Percentiles rank a stretch among this genome's conserved stretches.
Evolutionary conservation across 805 yeast species (phyloP).

Genomic region (Candida ponderosae): DNA sequence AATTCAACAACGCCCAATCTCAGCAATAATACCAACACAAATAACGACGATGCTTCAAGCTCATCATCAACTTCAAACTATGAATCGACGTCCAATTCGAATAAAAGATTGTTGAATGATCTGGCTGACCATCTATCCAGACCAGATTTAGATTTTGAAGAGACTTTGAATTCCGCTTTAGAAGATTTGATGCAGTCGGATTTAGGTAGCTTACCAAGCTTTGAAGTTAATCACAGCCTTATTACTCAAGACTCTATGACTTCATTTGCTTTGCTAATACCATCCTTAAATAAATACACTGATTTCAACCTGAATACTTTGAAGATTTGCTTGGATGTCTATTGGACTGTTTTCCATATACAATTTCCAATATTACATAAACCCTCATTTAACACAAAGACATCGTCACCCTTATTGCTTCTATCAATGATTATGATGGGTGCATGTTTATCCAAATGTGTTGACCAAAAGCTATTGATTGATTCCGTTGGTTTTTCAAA

Average conservation of each 20-base stretch:
- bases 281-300: slow-evolving; percentile 9
- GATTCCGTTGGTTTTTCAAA: slow-evolving; percentile 7
- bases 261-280: slow-evolving; percentile 6
- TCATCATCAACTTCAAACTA: too few species aligned
- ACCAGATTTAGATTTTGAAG: slow-evolving; percentile 16
- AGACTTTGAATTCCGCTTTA: slow-evolving; percentile 13
- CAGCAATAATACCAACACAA: too few species aligned
- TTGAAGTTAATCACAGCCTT: slow-evolving; percentile 1
- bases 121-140: slow-evolving; percentile 7
- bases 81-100: too few species aligned
- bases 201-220: slow-evolving; percentile 3
- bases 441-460: slow-evolving; percentile 31
- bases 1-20: too few species aligned
- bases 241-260: slow-evolving; percentile 2
- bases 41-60: too few species aligned
- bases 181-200: slow-evolving; percentile 3
- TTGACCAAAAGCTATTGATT: slow-evolving; percentile 9
- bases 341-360: slow-evolving; percentile 51
- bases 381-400: slow-evolving; percentile 37
- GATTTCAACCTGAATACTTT: slow-evolving; percentile 14
- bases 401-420: slow-evolving; percentile 38
- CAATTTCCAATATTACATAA: slow-evolving; percentile 35
- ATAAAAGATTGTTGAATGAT: slow-evolving; percentile 12
- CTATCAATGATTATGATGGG: slow-evolving; percentile 49
- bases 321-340: slow-evolving; percentile 22